A percentile compares a stretch with the other conserved stretches of the same genome.
Conservation (phyloP, 352 stramenopile species). For the Albugo laibachii region DNA sequence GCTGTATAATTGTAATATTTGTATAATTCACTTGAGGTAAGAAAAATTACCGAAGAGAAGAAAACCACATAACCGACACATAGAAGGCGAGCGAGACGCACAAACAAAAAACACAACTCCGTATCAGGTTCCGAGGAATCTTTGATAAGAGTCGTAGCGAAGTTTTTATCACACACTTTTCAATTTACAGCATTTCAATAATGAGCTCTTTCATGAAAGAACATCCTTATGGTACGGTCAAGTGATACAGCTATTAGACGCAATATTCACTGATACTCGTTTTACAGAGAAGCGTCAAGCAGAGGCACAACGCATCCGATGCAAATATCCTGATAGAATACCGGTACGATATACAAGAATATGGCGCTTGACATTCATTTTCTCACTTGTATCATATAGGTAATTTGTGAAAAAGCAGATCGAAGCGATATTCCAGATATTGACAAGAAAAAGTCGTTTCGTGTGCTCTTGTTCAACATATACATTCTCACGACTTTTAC, state of each 20-base stretch:
- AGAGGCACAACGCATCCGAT: constrained; percentile 94
- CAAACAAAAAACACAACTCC: too few relatives aligned
- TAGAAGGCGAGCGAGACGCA: too few relatives aligned
- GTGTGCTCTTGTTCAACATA: background rate
- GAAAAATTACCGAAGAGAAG: too few relatives aligned
- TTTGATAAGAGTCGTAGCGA: too few relatives aligned
- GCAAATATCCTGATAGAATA: constrained; percentile 98
- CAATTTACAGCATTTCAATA: too few relatives aligned
- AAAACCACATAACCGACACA: too few relatives aligned
- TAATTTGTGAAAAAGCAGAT: constrained; percentile 89
- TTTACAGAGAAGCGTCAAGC: constrained; percentile 89
- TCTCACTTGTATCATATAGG: constrained; percentile 13
- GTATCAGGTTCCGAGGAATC: too few relatives aligned
- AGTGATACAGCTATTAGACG: background rate
- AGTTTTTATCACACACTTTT: too few relatives aligned
- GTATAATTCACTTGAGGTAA: too few relatives aligned
- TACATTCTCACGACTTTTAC: background rate
- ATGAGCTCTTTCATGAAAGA: constrained; percentile 87
- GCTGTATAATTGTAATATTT: too few relatives aligned
- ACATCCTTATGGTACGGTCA: constrained; percentile 60
- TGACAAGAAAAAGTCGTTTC: constrained; percentile 97
- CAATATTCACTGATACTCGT: background rate
- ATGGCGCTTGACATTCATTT: background rate
- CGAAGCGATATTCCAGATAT: constrained; percentile 98
- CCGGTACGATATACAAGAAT: constrained; percentile 30